Base-by-base conservation (phyloP, 192 early-diverging fungal genomes). In the Gonapodya sp. region DNA sequence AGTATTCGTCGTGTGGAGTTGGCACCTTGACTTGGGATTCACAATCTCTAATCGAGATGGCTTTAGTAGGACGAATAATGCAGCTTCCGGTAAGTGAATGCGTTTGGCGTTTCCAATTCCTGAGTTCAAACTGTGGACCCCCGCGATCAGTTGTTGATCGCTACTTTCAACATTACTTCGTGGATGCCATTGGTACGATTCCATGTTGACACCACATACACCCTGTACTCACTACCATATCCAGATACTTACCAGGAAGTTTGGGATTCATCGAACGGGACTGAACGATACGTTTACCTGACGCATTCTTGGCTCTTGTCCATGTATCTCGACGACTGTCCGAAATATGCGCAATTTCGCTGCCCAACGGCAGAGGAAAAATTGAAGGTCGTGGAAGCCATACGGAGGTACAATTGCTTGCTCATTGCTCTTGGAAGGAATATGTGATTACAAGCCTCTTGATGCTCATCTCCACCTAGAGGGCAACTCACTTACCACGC, bases 401-500 rank as follows among this genome's bases (percentile, higher is more conserved):
- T 64, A 8, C 46, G 46, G 8, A 64, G 46, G 46, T 64, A 24
- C 8, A n/a, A n/a, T n/a, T n/a, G n/a, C n/a, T n/a, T n/a, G n/a
- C n/a, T n/a, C n/a, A n/a, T n/a, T n/a, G n/a, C n/a, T n/a, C n/a
- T n/a, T n/a, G n/a, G n/a, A n/a, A n/a, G n/a, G n/a, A n/a, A n/a
- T n/a, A n/a, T n/a, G n/a, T n/a, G n/a, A n/a, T n/a, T n/a, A n/a
- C n/a, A n/a, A n/a, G n/a, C n/a, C n/a, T n/a, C 46, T 8, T 64
- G 46, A 24, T 24, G 46, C 46, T 8, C 8, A 64, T 64, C 8
- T 24, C 24, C 24, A 16, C 46, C 46, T 64, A 64, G 46, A 64
- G 46, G 46, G 8, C 8, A 64, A 16, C 75, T 77, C 75, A 77
- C 75, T 14, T 77, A 77, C 75, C 75, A 77, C 75, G 75, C 75